These are phyloP conservation scores for Sophora flavescens DNA, from an alignment of 306 rosid genomes.

Conservation along the genomic window DNA sequence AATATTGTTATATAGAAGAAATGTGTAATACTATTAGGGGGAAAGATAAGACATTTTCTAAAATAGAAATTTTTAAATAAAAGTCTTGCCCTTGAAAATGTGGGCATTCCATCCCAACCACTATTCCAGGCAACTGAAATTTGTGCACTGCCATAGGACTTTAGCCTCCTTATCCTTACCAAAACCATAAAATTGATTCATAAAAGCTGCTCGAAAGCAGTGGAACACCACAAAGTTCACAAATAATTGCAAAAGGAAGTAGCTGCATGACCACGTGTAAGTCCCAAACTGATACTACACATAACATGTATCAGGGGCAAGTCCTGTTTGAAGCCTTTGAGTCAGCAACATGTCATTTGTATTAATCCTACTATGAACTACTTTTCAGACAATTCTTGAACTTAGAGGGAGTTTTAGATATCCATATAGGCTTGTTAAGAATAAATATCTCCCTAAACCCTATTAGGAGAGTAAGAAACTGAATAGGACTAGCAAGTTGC, in stretches of 20 bases:
- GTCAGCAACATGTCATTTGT: neutral
- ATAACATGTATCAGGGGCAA: neutral
- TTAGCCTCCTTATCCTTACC: neutral
- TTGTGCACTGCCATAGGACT: neutral
- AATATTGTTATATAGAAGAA: constrained; percentile 16
- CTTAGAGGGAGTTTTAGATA: neutral
- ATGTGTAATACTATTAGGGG: neutral
- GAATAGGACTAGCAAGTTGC: neutral
- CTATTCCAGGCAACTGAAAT: neutral
- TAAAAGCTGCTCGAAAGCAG: neutral
- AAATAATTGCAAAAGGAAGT: neutral
- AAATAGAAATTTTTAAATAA: neutral
- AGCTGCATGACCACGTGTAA: neutral
- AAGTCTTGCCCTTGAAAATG: neutral
- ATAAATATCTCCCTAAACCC: neutral
- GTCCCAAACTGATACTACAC: neutral
- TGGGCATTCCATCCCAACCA: neutral
- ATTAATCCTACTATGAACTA: neutral
- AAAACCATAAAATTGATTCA: neutral
- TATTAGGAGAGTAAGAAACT: neutral
- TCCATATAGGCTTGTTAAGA: neutral
- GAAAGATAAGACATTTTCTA: neutral
- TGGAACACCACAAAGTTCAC: neutral
- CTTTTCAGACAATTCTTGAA: neutral
- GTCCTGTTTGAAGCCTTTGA: neutral